Percentiles rank a stretch among this genome's conserved stretches.
phyloP scores from a whole-genome alignment of 2,329 filamentous ascomycete species.

The Lojkania enalia region DNA sequence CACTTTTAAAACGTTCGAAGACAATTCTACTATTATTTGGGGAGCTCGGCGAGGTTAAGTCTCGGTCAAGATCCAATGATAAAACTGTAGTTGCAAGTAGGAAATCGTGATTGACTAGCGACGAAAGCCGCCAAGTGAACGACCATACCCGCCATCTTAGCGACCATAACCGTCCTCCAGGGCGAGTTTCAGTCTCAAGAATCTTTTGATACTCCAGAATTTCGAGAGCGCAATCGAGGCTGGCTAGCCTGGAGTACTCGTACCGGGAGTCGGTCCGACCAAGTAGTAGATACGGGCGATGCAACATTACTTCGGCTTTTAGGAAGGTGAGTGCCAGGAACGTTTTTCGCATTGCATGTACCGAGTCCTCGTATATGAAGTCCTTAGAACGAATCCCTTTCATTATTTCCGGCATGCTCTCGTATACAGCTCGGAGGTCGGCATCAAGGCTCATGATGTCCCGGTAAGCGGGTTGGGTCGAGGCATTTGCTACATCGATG shows the following conservation, averaged over 20 bases:
- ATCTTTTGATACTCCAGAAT: constrained; percentile 51
- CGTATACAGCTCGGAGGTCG: constrained; percentile 25
- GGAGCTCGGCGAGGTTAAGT: constrained; percentile 13
- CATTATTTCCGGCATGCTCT: constrained; percentile 23
- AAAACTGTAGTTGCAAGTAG: constrained; percentile 54
- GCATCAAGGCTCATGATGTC: constrained; percentile 34
- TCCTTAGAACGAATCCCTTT: constrained; percentile 19
- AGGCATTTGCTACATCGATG: constrained; percentile 32
- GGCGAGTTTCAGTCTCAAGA: constrained; percentile 47
- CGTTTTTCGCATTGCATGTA: constrained; percentile 24
- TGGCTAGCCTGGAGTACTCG: constrained; percentile 47
- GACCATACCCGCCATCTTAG: constrained; percentile 40
- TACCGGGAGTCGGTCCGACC: constrained; percentile 44
- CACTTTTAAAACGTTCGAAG: constrained; percentile 20
- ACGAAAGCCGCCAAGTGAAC: constrained; percentile 50
- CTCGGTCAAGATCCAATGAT: constrained; percentile 48
- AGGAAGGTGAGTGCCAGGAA: constrained; percentile 38
- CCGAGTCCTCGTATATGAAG: constrained; percentile 14
- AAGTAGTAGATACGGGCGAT: constrained; percentile 41
- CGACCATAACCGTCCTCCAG: constrained; percentile 39
- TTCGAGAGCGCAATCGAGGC: constrained; percentile 51
- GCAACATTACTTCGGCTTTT: constrained; percentile 41
- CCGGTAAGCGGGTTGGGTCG: constrained; percentile 30
- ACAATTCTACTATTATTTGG: constrained; percentile 8
- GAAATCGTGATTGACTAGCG: constrained; percentile 52